Conservation (phyloP, 1,139 yeast genomes). For the Hyphopichia khmerensis region DNA sequence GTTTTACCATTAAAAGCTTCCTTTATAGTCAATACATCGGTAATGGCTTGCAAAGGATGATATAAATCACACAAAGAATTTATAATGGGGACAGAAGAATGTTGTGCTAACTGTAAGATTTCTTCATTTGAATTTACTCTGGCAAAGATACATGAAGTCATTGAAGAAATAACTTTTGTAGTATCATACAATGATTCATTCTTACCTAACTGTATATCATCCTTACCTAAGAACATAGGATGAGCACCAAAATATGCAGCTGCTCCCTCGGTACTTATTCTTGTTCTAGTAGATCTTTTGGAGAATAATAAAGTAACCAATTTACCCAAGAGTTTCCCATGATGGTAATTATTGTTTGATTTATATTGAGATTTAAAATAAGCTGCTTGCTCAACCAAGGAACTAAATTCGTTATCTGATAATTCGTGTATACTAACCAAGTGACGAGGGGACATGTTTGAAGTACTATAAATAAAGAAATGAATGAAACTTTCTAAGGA, state of each 20-base stretch:
- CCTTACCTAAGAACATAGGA: conserved; percentile 95
- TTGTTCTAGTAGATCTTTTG: conserved; percentile 91
- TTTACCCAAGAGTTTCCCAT: conserved; percentile 69
- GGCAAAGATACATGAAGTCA: conserved; percentile 96
- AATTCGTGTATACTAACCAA: conserved; percentile 70
- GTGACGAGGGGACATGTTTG: conserved; percentile 47
- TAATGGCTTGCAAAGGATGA: conserved; percentile 94
- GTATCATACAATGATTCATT: conserved; percentile 90
- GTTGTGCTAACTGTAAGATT: conserved; percentile 69
- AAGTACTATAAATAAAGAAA: background rate
- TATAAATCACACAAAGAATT: conserved; percentile 89
- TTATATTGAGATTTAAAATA: conserved; percentile 53
- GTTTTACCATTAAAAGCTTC: conserved; percentile 60
- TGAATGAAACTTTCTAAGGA: background rate
- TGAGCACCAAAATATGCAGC: conserved; percentile 91
- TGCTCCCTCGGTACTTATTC: conserved; percentile 94
- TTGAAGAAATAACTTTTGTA: conserved; percentile 83
- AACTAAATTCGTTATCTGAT: conserved; percentile 55
- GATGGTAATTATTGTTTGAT: conserved; percentile 12
- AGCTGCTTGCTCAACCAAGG: conserved; percentile 61
- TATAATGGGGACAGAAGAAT: conserved; percentile 85
- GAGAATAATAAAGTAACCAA: conserved; percentile 80
- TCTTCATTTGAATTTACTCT: conserved; percentile 86
- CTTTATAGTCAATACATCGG: conserved; percentile 83
- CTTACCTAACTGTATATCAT: conserved; percentile 93